A percentile compares a stretch with the other conserved stretches of the same genome.
These are phyloP conservation scores for Moricandia arvensis DNA, from an alignment of 345 rosid genomes.

Conservation along the genomic window DNA sequence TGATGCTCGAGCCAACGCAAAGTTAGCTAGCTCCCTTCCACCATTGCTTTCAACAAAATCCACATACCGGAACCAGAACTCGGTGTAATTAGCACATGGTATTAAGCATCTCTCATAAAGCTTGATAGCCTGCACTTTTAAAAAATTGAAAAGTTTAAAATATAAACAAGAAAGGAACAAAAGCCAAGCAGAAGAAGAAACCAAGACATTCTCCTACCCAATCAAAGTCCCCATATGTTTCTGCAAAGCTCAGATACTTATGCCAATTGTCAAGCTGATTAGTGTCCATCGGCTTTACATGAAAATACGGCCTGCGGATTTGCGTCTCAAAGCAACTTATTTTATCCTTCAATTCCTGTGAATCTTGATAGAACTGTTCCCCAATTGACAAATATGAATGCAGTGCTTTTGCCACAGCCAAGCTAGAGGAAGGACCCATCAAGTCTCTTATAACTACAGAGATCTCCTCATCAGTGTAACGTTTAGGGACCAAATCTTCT, in stretches of 20 bases:
- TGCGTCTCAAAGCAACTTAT: conserved; percentile 57
- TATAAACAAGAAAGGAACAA: conserved; percentile 11
- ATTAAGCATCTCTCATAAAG: conserved; percentile 89
- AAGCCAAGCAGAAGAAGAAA: conserved; percentile 22
- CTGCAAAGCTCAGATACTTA: conserved; percentile 74
- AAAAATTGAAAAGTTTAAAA: conserved; percentile 3
- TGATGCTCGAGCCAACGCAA: conserved; percentile 72
- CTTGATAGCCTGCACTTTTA: conserved; percentile 63
- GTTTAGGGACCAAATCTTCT: conserved; percentile 43
- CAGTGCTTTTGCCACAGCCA: conserved; percentile 52
- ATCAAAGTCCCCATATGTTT: conserved; percentile 74
- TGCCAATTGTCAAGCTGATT: conserved; percentile 80
- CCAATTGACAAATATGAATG: conserved; percentile 57
- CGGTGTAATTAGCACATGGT: conserved; percentile 80
- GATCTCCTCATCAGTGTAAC: conserved; percentile 49
- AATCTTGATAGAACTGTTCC: conserved; percentile 52
- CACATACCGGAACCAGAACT: conserved; percentile 92
- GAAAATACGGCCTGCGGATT: conserved; percentile 77
- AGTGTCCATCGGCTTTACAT: conserved; percentile 60
- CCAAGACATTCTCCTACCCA: conserved; percentile 56
- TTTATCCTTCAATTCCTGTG: conserved; percentile 52
- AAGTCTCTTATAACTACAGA: conserved; percentile 50
- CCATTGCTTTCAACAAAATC: conserved; percentile 83
- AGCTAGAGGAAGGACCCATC: conserved; percentile 57
- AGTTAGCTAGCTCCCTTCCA: conserved; percentile 85